Evolutionary conservation across 805 yeast genomes (phyloP).

Genomic region (Myxozyma monticola): DNA sequence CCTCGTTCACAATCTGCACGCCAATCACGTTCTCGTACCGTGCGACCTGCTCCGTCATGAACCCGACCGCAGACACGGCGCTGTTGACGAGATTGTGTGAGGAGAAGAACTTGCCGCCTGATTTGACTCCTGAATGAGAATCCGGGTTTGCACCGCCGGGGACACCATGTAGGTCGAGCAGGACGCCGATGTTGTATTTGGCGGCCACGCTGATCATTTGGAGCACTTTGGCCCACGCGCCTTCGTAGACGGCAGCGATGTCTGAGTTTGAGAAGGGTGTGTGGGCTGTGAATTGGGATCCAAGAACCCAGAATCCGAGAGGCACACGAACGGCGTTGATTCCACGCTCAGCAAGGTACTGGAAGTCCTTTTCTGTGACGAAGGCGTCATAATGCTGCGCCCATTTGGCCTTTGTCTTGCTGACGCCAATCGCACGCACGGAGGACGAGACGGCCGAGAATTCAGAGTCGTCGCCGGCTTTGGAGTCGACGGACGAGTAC

Average conservation of each 20-base stretch:
- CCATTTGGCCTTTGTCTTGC: slow-evolving; percentile 51
- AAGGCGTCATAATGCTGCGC: slow-evolving; percentile 68
- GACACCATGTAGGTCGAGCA: slow-evolving; percentile 83
- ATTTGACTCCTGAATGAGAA: slow-evolving; percentile 78
- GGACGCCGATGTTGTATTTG: slow-evolving; percentile 62
- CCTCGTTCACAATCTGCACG: slow-evolving; percentile 82
- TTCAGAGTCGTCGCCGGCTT: slow-evolving; percentile 60
- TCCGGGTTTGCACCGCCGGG: slow-evolving; percentile 92
- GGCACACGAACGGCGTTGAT: slow-evolving; percentile 86
- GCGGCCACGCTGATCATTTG: slow-evolving; percentile 57
- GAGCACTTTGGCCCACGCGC: slow-evolving; percentile 64
- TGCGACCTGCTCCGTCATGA: slow-evolving; percentile 60
- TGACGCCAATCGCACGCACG: slow-evolving; percentile 52
- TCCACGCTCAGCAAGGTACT: slow-evolving; percentile 63
- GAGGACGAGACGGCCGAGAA: slow-evolving; percentile 64
- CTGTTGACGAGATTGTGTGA: slow-evolving; percentile 40
- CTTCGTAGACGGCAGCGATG: slow-evolving; percentile 54
- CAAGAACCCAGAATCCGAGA: slow-evolving; percentile 89
- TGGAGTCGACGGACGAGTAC: slow-evolving; percentile 5
- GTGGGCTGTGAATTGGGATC: slow-evolving; percentile 50
- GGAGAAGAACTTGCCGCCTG: slow-evolving; percentile 66
- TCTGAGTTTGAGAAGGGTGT: slow-evolving; percentile 60
- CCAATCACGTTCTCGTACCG: slow-evolving; percentile 71
- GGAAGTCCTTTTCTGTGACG: slow-evolving; percentile 72
- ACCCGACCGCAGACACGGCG: slow-evolving; percentile 55